A percentile compares a stretch with the other conserved stretches of the same genome.
Evolutionary conservation across 1,139 yeast species (phyloP).

Genomic region (Sugiyamaella novakii): DNA sequence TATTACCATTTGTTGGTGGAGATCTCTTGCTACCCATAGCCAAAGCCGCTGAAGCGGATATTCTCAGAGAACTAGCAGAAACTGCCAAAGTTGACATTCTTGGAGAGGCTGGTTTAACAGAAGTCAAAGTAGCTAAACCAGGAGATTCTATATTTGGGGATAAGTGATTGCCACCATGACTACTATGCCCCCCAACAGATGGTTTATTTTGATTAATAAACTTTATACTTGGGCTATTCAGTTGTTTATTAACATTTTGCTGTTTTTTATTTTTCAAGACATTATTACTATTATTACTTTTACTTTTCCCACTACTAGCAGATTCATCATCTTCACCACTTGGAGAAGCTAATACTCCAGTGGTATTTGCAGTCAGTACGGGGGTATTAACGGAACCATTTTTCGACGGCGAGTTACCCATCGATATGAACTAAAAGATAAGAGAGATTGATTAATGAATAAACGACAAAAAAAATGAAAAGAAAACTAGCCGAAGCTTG

Average conservation of each 20-base stretch:
- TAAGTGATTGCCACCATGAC: not conserved
- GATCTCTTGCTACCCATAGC: constrained; percentile 15
- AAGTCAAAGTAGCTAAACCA: constrained; percentile 5
- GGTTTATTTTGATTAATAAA: constrained; percentile 1
- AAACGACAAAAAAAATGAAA: too few relatives aligned
- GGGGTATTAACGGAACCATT: constrained; percentile 34
- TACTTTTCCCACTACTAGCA: constrained; percentile 34
- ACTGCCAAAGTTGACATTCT: constrained; percentile 15
- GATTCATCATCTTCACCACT: constrained; percentile 35
- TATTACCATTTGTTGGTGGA: not conserved
- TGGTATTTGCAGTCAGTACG: constrained; percentile 31
- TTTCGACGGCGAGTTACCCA: constrained; percentile 41
- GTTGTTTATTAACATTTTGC: not conserved
- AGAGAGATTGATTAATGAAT: too few relatives aligned
- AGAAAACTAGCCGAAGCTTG: too few relatives aligned
- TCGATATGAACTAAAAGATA: too few relatives aligned
- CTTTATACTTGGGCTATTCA: constrained; percentile 1
- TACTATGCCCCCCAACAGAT: not conserved
- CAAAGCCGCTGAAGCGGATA: constrained; percentile 6
- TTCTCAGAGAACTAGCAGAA: constrained; percentile 3
- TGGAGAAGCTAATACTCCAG: constrained; percentile 25
- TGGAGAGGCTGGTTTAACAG: constrained; percentile 16
- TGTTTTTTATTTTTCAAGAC: not conserved
- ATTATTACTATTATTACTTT: constrained; percentile 10
- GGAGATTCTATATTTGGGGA: constrained; percentile 8